Conservation (phyloP, 225 moss, liverwort and hornwort genomes). For the Bryum argenteum region DNA sequence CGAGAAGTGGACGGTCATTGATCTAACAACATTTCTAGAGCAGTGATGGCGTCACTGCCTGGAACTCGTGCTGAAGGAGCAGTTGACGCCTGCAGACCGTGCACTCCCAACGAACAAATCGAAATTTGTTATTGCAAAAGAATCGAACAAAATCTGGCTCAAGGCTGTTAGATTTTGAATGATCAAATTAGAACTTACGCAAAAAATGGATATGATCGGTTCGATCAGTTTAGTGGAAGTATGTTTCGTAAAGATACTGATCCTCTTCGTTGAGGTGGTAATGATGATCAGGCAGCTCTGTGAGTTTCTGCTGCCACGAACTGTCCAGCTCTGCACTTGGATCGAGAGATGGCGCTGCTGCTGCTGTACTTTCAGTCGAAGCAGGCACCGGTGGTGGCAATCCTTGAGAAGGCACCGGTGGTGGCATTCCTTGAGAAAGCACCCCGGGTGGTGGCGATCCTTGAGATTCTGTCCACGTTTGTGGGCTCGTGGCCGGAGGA, state of each 20-base stretch:
- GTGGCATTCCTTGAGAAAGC: too few species aligned
- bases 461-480: constrained; percentile 3
- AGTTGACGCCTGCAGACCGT: too few species aligned
- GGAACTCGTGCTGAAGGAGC: constrained; percentile 9
- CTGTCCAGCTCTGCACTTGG: constrained; percentile 13
- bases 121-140: not conserved
- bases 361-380: constrained; percentile 9
- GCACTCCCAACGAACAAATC: constrained; percentile 8
- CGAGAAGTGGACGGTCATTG: not conserved
- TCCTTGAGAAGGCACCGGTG: not conserved
- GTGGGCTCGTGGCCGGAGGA: constrained; percentile 1
- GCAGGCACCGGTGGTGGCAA: not conserved
- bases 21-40: constrained; percentile 11
- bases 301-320: constrained; percentile 11
- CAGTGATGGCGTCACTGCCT: constrained; percentile 4
- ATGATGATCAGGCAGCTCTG: constrained; percentile 15
- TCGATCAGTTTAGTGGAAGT: constrained; percentile 40
- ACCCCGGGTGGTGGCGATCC: too few species aligned
- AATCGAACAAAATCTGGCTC: not conserved
- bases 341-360: not conserved
- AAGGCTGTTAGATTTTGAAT: constrained; percentile 3
- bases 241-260: constrained; percentile 37
- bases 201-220: not conserved
- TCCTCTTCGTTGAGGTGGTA: constrained; percentile 42
- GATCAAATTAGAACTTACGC: not conserved